Evolutionary conservation across 495 filamentous ascomycete genomes (phyloP).

Genomic region (Penicillium goetzii): DNA sequence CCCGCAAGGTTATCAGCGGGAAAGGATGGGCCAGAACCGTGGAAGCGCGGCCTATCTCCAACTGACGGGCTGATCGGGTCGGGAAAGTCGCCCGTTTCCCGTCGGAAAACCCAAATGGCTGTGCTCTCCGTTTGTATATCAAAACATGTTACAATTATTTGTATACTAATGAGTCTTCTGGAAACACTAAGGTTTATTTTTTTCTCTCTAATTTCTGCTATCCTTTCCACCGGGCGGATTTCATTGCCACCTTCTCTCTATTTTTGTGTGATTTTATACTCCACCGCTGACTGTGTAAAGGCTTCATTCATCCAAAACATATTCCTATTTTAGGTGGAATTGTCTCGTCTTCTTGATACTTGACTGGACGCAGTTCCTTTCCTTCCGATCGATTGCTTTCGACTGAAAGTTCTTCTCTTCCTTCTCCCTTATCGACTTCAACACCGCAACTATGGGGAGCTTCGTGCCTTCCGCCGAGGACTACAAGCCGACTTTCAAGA

Average conservation of each 20-base stretch:
- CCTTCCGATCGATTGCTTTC: conserved; percentile 3
- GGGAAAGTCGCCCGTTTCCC: conserved; percentile 44
- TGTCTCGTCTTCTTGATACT: conserved; percentile 10
- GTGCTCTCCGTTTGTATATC: conserved; percentile 36
- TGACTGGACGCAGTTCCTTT: conserved; percentile 10
- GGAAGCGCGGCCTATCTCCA: conserved; percentile 14
- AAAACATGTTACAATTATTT: conserved; percentile 29
- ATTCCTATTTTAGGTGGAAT: conserved; percentile 21
- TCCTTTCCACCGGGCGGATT: conserved; percentile 8
- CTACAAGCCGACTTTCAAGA: conserved; percentile 39
- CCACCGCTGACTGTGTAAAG: conserved; percentile 19
- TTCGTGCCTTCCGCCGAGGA: conserved; percentile 39
- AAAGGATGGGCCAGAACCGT: conserved; percentile 34
- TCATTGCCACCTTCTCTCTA: conserved; percentile 15
- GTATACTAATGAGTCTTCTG: conserved; percentile 20
- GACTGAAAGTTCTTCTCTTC: neutral
- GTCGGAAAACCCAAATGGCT: conserved; percentile 38
- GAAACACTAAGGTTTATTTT: conserved; percentile 2
- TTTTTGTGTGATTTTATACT: conserved; percentile 20
- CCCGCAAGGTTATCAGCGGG: conserved; percentile 45
- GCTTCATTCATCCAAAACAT: conserved; percentile 14
- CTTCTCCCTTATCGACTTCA: conserved; percentile 16
- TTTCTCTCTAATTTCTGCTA: conserved; percentile 1
- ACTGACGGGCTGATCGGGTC: conserved; percentile 28
- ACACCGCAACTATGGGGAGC: conserved; percentile 37